Conservation (phyloP, 108 stramenopile species). For the Ochromonas danica region DNA sequence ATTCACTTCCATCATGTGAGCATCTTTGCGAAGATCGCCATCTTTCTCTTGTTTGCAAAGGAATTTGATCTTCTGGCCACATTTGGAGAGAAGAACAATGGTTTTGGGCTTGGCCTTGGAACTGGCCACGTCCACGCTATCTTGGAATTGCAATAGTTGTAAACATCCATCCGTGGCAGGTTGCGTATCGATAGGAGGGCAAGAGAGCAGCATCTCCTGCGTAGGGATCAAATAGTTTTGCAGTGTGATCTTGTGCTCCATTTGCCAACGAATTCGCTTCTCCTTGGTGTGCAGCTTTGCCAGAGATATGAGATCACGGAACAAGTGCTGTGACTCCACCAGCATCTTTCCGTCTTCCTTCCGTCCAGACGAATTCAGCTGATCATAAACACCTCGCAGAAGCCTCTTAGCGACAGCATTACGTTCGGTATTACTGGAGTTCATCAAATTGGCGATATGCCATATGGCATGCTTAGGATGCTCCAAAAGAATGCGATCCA, state of each 20-base stretch:
- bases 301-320: not conserved
- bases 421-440: slow-evolving; percentile 28
- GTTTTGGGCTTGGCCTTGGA: slow-evolving; percentile 97
- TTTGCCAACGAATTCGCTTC: not conserved
- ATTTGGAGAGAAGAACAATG: slow-evolving; percentile 59
- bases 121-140: slow-evolving; percentile 66
- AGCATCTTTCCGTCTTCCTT: slow-evolving; percentile 1
- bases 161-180: too few species aligned
- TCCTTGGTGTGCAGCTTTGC: not conserved
- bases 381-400: not conserved
- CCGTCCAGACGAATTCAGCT: not conserved
- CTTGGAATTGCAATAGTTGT: slow-evolving; percentile 64
- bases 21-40: slow-evolving; percentile 98
- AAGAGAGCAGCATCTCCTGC: not conserved
- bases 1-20: slow-evolving; percentile 94
- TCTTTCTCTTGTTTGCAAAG: slow-evolving; percentile 94
- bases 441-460: slow-evolving; percentile 36
- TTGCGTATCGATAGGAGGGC: not conserved
- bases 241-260: not conserved
- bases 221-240: slow-evolving; percentile 5
- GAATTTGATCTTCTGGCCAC: slow-evolving; percentile 66
- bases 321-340: not conserved
- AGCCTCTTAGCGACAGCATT: slow-evolving; percentile 7
- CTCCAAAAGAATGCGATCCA: not conserved
- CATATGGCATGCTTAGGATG: slow-evolving; percentile 40